Evolutionary conservation across 345 rosid genomes (phyloP).

Genomic region (Citrus unshiu): DNA sequence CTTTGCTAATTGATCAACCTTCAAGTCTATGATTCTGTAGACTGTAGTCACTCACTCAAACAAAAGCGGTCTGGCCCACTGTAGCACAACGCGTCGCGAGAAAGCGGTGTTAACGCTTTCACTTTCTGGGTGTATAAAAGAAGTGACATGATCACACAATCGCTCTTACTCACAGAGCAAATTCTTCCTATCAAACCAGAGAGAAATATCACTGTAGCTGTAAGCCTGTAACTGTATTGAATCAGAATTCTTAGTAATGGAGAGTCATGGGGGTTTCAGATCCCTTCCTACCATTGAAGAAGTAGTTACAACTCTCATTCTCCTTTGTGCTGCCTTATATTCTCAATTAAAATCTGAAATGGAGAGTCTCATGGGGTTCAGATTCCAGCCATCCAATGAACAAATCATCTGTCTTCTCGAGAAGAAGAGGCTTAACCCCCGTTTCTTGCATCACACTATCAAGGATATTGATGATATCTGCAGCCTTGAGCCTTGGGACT

Average conservation of each 20-base stretch:
- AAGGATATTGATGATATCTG: conserved; percentile 16
- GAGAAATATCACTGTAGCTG: background rate
- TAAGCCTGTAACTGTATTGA: no score
- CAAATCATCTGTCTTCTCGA: conserved; percentile 11
- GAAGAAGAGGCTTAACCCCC: conserved; percentile 10
- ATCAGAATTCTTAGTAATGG: background rate
- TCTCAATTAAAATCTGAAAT: background rate
- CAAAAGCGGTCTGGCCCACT: no score
- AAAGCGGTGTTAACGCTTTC: no score
- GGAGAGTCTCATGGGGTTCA: conserved; percentile 7
- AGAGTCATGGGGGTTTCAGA: conserved; percentile 11
- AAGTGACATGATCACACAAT: background rate
- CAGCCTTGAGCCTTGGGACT: conserved; percentile 19
- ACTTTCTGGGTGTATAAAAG: background rate
- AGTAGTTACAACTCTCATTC: background rate
- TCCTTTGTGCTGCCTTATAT: background rate
- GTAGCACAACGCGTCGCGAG: no score
- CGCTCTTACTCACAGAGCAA: no score
- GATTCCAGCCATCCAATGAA: conserved; percentile 25
- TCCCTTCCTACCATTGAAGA: conserved; percentile 11
- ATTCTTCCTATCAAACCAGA: background rate
- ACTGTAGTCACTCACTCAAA: no score
- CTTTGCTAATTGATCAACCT: no score
- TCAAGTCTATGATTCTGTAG: no score
- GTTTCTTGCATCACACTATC: background rate